Evolutionary conservation across 2,329 filamentous ascomycete genomes (phyloP).

Genomic region (Pseudocercospora fijiensis): DNA sequence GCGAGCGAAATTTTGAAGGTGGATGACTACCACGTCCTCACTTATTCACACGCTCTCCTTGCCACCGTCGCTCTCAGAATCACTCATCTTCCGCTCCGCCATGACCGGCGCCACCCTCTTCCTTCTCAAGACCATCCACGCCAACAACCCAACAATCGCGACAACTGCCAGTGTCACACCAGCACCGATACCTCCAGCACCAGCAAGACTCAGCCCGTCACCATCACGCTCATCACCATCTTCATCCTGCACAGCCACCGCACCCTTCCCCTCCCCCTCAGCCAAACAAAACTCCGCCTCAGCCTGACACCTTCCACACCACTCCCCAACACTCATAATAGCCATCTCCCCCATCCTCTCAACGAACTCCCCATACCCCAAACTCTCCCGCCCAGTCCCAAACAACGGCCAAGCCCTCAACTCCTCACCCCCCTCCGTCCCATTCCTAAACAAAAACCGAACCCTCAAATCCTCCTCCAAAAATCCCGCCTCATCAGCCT

Average conservation of each 20-base stretch:
- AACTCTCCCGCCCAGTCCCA: conserved; percentile 45
- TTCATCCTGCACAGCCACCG: not conserved
- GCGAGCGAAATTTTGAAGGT: no score
- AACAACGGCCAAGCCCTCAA: conserved; percentile 53
- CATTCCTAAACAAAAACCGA: conserved; percentile 58
- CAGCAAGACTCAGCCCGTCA: conserved; percentile 8
- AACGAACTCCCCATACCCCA: conserved; percentile 22
- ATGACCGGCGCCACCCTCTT: not conserved
- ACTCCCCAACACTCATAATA: conserved; percentile 8
- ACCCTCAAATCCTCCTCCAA: conserved; percentile 50
- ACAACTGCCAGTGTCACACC: conserved; percentile 14
- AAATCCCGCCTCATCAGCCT: not conserved
- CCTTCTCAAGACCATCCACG: conserved; percentile 4
- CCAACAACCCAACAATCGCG: conserved; percentile 1
- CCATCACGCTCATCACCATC: not conserved
- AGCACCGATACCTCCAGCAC: conserved; percentile 14
- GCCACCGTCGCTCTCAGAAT: conserved; percentile 1
- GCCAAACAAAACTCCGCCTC: conserved; percentile 15
- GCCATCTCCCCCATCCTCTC: conserved; percentile 2
- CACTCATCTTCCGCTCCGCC: not conserved
- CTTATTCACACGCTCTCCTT: conserved; percentile 2
- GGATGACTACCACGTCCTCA: no score
- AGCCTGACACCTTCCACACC: conserved; percentile 11
- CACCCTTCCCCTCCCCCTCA: not conserved
- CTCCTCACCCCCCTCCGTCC: conserved; percentile 40